Percentiles rank a stretch among this genome's conserved stretches.
These are phyloP conservation scores for Saitozyma podzolica DNA, from an alignment of 768 basidiomycete genomes.

Conservation along the genomic window DNA sequence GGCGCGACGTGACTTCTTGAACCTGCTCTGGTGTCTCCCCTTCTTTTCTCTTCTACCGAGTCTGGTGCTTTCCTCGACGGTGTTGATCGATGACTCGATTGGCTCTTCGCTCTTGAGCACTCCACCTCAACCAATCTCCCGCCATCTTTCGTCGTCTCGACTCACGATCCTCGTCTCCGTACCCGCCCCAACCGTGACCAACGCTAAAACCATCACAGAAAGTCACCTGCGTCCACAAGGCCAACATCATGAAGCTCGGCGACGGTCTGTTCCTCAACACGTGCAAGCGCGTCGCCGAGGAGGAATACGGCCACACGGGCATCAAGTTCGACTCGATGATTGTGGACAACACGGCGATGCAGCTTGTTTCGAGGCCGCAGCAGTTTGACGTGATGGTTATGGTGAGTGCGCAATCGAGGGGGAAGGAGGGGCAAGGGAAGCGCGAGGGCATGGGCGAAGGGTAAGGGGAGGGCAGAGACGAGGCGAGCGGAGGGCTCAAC, in stretches of 20 bases:
- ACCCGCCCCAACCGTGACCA: neutral
- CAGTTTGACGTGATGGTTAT: conserved; percentile 99
- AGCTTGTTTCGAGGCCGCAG: conserved; percentile 89
- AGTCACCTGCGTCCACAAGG: conserved; percentile 99
- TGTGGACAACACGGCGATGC: conserved; percentile 99
- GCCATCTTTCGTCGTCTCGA: too few relatives aligned
- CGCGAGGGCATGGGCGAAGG: too few relatives aligned
- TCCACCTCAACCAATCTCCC: too few relatives aligned
- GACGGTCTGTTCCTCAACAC: conserved; percentile 99
- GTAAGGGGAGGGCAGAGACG: too few relatives aligned
- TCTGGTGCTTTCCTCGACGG: neutral
- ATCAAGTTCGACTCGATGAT: conserved; percentile 98
- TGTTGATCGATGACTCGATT: too few relatives aligned
- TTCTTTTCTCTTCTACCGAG: too few relatives aligned
- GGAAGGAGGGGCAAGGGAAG: too few relatives aligned
- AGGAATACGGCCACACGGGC: conserved; percentile 81
- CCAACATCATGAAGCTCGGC: conserved; percentile 99
- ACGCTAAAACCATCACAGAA: conserved; percentile 60
- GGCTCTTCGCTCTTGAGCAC: too few relatives aligned
- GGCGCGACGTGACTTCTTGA: neutral
- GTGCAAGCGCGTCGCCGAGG: conserved; percentile 88
- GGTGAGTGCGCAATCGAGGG: conserved; percentile 69
- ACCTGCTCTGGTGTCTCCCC: too few relatives aligned
- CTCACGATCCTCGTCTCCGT: too few relatives aligned
- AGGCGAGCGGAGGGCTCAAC: too few relatives aligned